A percentile compares a stretch with the other conserved stretches of the same genome.
Conservation (phyloP, 495 filamentous ascomycete species). For the Daldinia concentrica region DNA sequence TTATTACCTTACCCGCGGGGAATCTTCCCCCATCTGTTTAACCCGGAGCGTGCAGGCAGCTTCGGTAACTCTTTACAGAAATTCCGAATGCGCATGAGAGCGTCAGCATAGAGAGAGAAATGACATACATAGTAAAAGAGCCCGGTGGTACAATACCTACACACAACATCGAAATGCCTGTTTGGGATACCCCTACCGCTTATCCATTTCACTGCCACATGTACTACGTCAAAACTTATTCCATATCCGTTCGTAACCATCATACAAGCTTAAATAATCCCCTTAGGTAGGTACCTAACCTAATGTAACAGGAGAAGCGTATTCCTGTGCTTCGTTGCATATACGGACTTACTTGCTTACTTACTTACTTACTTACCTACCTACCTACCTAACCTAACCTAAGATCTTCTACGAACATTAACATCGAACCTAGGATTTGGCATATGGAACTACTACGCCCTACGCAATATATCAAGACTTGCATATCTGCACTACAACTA, state of each 20-base stretch:
- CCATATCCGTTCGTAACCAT: not conserved
- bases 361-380: not conserved
- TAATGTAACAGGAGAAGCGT: not conserved
- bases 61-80: slow-evolving; percentile 30
- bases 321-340: not conserved
- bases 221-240: slow-evolving; percentile 1
- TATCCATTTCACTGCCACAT: not conserved
- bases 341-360: not conserved
- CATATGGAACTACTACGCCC: not conserved
- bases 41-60: slow-evolving; percentile 9
- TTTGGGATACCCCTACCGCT: not conserved
- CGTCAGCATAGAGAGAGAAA: not conserved
- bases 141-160: not conserved
- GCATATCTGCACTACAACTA: not conserved
- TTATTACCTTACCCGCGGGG: slow-evolving; percentile 14
- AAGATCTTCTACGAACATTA: no score
- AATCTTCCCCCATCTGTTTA: slow-evolving; percentile 8
- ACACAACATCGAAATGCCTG: not conserved
- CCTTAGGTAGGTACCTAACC: not conserved
- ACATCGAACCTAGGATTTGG: not conserved
- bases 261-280: not conserved
- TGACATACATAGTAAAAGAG: not conserved
- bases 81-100: slow-evolving; percentile 4
- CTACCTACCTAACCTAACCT: not conserved
- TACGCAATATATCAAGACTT: not conserved